Conservation (phyloP, 495 filamentous ascomycete genomes). For the Neurospora terricola region DNA sequence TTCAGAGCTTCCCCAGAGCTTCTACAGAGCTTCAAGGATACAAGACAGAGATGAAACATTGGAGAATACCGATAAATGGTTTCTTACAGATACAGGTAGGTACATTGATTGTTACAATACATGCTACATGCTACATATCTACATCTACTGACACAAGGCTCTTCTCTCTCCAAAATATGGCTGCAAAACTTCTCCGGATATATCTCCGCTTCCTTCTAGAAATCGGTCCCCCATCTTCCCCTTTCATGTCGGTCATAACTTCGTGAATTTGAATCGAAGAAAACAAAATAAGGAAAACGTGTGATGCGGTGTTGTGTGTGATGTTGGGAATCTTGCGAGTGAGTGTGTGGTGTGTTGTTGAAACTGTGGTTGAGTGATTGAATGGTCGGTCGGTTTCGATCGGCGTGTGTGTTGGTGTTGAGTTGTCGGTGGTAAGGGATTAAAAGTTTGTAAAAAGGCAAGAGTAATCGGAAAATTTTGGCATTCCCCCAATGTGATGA, state of each 20-base stretch:
- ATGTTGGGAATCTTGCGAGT: not conserved
- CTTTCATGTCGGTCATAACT: not conserved
- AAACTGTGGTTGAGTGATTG: not conserved
- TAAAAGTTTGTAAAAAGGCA: not conserved
- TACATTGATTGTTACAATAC: not conserved
- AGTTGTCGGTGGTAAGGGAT: not conserved
- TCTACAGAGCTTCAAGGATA: not conserved
- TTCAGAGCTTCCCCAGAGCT: not conserved
- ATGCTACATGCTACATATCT: not conserved
- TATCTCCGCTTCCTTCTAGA: not conserved
- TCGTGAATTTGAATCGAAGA: not conserved
- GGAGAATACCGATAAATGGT: not conserved
- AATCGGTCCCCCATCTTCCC: not conserved
- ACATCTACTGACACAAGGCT: not conserved
- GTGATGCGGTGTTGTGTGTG: not conserved
- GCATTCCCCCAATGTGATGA: not conserved
- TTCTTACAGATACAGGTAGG: not conserved
- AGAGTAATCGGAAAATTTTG: not conserved
- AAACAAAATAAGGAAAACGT: not conserved
- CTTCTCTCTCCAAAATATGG: not conserved
- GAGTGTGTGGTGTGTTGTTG: not conserved
- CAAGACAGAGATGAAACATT: not conserved
- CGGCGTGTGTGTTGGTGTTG: not conserved
- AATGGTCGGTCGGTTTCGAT: not conserved
- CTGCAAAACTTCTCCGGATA: not conserved